A percentile compares a stretch with the other conserved stretches of the same genome.
Evolutionary conservation across 331 rosid species (phyloP).

Genomic region (Dryas integrifolia): DNA sequence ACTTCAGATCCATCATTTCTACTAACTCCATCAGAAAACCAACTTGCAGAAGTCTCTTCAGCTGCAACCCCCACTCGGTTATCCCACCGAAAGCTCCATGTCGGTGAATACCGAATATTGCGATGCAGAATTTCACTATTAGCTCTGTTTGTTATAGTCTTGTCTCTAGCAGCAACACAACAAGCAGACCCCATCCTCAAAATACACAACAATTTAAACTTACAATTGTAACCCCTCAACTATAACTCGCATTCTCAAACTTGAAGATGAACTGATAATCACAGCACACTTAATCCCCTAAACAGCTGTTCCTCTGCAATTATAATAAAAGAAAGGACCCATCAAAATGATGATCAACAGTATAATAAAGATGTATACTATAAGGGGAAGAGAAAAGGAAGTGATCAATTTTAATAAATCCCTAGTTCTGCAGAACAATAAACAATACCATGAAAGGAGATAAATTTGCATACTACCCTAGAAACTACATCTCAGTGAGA

Average conservation of each 20-base stretch:
- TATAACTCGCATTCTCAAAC: slow-evolving; percentile 28
- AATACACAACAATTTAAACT: slow-evolving; percentile 19
- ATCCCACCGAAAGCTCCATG: slow-evolving; percentile 97
- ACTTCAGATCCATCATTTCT: slow-evolving; percentile 62
- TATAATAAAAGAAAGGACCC: background rate
- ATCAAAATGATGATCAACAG: slow-evolving; percentile 3
- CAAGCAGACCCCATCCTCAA: slow-evolving; percentile 85
- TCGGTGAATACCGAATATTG: slow-evolving; percentile 68
- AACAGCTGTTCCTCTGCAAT: slow-evolving; percentile 19
- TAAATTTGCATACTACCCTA: too few relatives aligned
- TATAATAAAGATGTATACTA: background rate
- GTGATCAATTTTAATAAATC: background rate
- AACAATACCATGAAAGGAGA: background rate
- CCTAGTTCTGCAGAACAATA: background rate
- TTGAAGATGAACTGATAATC: slow-evolving; percentile 14
- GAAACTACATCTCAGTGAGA: background rate
- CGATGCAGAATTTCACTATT: slow-evolving; percentile 54
- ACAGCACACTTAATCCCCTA: slow-evolving; percentile 21
- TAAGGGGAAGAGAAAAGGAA: background rate
- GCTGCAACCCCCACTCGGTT: slow-evolving; percentile 86
- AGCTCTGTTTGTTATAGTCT: slow-evolving; percentile 58
- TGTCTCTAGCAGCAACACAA: slow-evolving; percentile 79
- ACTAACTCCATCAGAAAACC: slow-evolving; percentile 67
- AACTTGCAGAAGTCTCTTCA: slow-evolving; percentile 65
- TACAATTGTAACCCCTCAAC: slow-evolving; percentile 28